A percentile compares a stretch with the other conserved stretches of the same genome.
Conservation (phyloP, 2,329 filamentous ascomycete species). For the Fusarium citri region DNA sequence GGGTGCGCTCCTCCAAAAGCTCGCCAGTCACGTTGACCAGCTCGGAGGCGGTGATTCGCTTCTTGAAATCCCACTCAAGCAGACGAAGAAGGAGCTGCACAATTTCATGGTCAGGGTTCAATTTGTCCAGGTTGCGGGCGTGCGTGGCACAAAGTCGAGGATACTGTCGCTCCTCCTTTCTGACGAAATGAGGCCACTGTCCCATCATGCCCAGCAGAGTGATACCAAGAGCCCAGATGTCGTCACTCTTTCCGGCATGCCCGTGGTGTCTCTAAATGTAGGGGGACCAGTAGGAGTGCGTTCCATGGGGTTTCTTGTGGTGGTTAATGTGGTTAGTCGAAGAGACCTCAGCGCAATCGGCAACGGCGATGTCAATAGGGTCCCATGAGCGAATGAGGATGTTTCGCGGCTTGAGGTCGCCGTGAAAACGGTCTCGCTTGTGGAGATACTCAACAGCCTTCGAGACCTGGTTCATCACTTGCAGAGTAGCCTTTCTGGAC, state of each 20-base stretch:
- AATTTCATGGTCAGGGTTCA: conserved; percentile 45
- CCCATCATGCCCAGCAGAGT: conserved; percentile 48
- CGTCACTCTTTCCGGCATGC: conserved; percentile 46
- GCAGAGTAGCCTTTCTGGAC: conserved; percentile 30
- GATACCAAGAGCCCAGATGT: conserved; percentile 52
- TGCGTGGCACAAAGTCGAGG: conserved; percentile 43
- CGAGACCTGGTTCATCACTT: conserved; percentile 40
- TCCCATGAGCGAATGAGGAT: conserved; percentile 46
- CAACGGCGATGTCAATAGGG: conserved; percentile 48
- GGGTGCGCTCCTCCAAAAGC: conserved; percentile 7
- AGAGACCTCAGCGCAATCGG: conserved; percentile 49
- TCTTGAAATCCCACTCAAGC: conserved; percentile 34
- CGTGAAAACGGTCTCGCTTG: conserved; percentile 39
- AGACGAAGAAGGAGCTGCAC: conserved; percentile 40
- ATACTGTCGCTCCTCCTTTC: conserved; percentile 39
- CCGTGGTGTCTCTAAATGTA: conserved; percentile 37
- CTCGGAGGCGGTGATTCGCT: conserved; percentile 37
- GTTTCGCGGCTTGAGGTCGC: conserved; percentile 51
- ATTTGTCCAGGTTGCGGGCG: conserved; percentile 26
- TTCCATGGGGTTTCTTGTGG: conserved; percentile 39
- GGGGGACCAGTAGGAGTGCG: conserved; percentile 48
- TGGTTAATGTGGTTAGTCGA: conserved; percentile 10
- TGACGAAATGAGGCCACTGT: conserved; percentile 43
- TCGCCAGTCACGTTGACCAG: conserved; percentile 25
- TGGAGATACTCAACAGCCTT: conserved; percentile 48